These are phyloP conservation scores for Plasmodium gaboni DNA, from an alignment of 169 alveolate genomes.

Conservation along the genomic window DNA sequence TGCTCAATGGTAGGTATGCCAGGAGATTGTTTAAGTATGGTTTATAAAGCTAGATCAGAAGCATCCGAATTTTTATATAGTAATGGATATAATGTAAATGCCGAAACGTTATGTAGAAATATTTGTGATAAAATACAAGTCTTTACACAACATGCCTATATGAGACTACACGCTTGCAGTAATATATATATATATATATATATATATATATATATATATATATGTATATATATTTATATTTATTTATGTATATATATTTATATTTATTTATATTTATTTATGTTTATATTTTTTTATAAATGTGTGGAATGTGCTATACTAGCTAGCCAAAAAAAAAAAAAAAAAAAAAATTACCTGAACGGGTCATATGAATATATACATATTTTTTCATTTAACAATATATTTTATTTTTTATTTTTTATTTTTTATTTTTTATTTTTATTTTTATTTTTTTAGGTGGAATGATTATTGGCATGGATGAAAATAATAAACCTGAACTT, in stretches of 20 bases:
- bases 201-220: background rate
- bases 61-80: conserved; percentile 93
- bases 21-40: conserved; percentile 91
- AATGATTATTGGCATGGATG: conserved; percentile 93
- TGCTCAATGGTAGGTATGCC: conserved; percentile 88
- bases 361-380: conserved; percentile 12
- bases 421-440: background rate
- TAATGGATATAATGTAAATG: conserved; percentile 94
- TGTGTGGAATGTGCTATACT: no score
- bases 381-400: background rate
- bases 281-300: no score
- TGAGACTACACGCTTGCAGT: conserved; percentile 95
- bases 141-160: conserved; percentile 96
- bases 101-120: conserved; percentile 93
- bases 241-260: no score
- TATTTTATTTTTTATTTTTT: conserved; percentile 2
- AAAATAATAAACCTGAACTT: conserved; percentile 94
- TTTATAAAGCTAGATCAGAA: conserved; percentile 90
- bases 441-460: conserved; percentile 83
- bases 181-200: conserved; percentile 57
- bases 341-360: conserved; percentile 31
- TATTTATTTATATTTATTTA: background rate
- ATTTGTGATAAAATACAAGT: conserved; percentile 94
- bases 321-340: conserved; percentile 29
- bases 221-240: no score